Evolutionary conservation across 495 filamentous ascomycete species (phyloP).

Genomic region (Aspergillus nanangensis): DNA sequence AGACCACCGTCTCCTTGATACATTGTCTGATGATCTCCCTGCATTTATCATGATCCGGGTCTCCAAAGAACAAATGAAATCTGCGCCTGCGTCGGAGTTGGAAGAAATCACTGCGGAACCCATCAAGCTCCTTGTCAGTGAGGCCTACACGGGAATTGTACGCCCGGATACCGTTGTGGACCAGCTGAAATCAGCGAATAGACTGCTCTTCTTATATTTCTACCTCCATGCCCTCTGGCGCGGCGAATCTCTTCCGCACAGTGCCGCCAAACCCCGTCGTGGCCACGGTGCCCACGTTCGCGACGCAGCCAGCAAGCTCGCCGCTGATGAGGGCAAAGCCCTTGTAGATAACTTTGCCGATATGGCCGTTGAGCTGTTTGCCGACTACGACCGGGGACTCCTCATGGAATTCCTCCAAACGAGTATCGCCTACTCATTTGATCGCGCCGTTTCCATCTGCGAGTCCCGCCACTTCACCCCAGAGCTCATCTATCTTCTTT

Average conservation of each 20-base stretch:
- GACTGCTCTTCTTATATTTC: constrained; percentile 77
- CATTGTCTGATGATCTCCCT: constrained; percentile 81
- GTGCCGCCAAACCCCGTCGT: constrained; percentile 31
- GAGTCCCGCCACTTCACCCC: constrained; percentile 73
- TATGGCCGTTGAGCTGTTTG: constrained; percentile 79
- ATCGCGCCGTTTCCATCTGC: constrained; percentile 70
- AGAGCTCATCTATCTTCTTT: constrained; percentile 89
- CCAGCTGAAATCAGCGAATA: constrained; percentile 58
- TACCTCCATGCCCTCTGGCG: constrained; percentile 85
- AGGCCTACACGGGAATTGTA: constrained; percentile 84
- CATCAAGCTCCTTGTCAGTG: constrained; percentile 80
- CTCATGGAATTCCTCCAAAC: constrained; percentile 84
- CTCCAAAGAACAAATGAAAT: constrained; percentile 62
- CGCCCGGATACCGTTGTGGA: constrained; percentile 69
- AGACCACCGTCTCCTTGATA: constrained; percentile 78
- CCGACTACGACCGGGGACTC: constrained; percentile 69
- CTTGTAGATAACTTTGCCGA: constrained; percentile 84
- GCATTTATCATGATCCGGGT: constrained; percentile 85
- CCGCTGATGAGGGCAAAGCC: constrained; percentile 60
- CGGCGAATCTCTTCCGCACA: constrained; percentile 52
- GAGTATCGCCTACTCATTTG: constrained; percentile 78
- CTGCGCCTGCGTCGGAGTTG: constrained; percentile 64
- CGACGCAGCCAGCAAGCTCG: constrained; percentile 41
- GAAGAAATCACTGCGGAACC: constrained; percentile 75
- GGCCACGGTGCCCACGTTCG: constrained; percentile 34